These are phyloP conservation scores for Botrytis tulipae DNA, from an alignment of 2,329 filamentous ascomycete species.

Conservation along the genomic window DNA sequence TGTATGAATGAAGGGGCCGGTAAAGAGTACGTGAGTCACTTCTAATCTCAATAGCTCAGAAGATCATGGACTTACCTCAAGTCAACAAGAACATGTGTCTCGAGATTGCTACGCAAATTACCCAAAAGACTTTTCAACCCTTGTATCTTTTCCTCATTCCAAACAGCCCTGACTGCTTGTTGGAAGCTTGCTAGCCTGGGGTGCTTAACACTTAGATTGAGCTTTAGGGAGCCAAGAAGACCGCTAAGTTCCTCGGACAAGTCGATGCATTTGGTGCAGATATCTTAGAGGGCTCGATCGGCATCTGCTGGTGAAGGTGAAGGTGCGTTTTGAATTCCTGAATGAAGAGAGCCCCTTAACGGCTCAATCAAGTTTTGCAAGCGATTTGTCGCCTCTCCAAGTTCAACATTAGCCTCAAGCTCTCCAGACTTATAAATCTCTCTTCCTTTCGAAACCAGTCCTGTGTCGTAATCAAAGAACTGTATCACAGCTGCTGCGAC, in stretches of 20 bases:
- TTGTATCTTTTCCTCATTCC: neutral
- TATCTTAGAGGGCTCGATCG: neutral
- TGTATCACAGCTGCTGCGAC: neutral
- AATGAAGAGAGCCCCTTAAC: neutral
- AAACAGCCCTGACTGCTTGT: neutral
- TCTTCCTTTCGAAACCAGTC: neutral
- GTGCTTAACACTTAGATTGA: neutral
- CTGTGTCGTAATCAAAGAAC: neutral
- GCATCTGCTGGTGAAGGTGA: neutral
- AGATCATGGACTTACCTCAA: neutral
- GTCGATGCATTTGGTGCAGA: neutral
- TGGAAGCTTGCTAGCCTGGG: neutral
- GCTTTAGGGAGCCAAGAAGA: neutral
- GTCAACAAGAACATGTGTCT: conserved; percentile 2
- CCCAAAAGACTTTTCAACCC: neutral
- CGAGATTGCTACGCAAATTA: neutral
- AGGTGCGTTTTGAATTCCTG: neutral
- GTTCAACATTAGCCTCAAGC: neutral
- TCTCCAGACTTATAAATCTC: neutral
- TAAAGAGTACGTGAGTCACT: neutral
- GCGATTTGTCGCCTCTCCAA: neutral
- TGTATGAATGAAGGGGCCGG: neutral
- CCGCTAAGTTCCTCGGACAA: neutral
- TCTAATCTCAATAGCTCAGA: neutral
- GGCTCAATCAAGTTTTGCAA: neutral